Conservation (phyloP, 1,139 yeast genomes). For the Casaregolazyma suthepensis region DNA sequence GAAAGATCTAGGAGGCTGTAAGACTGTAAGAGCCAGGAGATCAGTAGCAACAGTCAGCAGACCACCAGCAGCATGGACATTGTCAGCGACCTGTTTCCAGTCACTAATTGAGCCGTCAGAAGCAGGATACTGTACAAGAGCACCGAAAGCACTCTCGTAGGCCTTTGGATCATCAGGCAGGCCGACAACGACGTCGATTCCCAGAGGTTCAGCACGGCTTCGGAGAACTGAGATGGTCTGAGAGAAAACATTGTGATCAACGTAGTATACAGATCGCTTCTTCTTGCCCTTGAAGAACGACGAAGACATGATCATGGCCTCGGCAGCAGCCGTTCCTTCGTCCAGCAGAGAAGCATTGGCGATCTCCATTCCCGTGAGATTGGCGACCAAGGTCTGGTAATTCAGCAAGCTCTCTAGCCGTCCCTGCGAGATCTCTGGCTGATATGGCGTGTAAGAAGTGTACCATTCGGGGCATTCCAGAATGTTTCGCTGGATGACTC, state of each 20-base stretch:
- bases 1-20: slow-evolving; percentile 76
- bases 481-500: slow-evolving; percentile 87
- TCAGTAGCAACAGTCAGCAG: slow-evolving; percentile 84
- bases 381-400: slow-evolving; percentile 83
- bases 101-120: slow-evolving; percentile 70
- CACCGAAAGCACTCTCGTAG: slow-evolving; percentile 60
- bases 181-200: slow-evolving; percentile 60
- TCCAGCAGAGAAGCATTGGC: slow-evolving; percentile 93
- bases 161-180: slow-evolving; percentile 46
- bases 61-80: slow-evolving; percentile 67
- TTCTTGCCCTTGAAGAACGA: slow-evolving; percentile 59
- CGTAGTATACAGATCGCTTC: slow-evolving; percentile 52
- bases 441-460: slow-evolving; percentile 96
- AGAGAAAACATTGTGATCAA: slow-evolving; percentile 72
- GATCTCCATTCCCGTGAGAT: slow-evolving; percentile 84
- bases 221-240: slow-evolving; percentile 77
- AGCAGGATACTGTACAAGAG: slow-evolving; percentile 82
- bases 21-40: slow-evolving; percentile 74
- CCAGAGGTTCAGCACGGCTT: slow-evolving; percentile 73
- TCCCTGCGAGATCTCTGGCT: slow-evolving; percentile 97
- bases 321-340: slow-evolving; percentile 98
- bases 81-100: slow-evolving; percentile 51
- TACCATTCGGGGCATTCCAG: slow-evolving; percentile 97
- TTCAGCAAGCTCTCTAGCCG: slow-evolving; percentile 84
- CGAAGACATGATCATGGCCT: slow-evolving; percentile 85